Percentiles rank a stretch among this genome's conserved stretches.
phyloP scores from a whole-genome alignment of 2,329 filamentous ascomycete species.

The Colletotrichum lupini region DNA sequence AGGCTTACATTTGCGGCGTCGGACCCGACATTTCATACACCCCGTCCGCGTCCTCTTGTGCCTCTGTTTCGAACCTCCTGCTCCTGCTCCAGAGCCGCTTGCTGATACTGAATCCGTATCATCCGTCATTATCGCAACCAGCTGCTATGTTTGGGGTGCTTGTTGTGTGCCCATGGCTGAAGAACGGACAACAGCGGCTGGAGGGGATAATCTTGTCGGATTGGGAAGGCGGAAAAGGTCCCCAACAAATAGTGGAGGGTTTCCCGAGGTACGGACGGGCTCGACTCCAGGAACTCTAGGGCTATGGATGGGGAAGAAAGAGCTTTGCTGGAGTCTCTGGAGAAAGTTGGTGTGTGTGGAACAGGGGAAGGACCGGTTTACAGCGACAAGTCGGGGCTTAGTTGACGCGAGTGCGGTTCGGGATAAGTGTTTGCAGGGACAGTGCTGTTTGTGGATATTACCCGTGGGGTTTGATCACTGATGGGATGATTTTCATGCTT shows the following conservation, averaged over 20 bases:
- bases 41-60: conserved; percentile 52
- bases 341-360: neutral
- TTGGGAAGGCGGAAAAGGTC: conserved; percentile 32
- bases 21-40: conserved; percentile 59
- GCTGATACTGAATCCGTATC: conserved; percentile 20
- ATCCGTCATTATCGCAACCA: conserved; percentile 25
- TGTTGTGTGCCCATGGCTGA: conserved; percentile 10
- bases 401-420: neutral
- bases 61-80: conserved; percentile 10
- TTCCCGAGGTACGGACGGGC: conserved; percentile 12
- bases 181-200: neutral
- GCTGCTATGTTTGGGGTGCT: neutral
- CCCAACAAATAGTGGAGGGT: conserved; percentile 22
- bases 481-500: neutral
- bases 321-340: neutral
- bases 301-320: neutral
- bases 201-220: conserved; percentile 34
- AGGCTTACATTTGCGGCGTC: conserved; percentile 59
- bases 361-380: neutral
- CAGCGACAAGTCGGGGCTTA: neutral
- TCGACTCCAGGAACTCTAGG: neutral
- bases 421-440: neutral
- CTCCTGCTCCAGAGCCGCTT: neutral
- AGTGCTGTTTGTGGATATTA: neutral
- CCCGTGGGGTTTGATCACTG: neutral